These are phyloP conservation scores for Linnemannia elongata DNA, from an alignment of 192 early-diverging fungal genomes.

Conservation along the genomic window DNA sequence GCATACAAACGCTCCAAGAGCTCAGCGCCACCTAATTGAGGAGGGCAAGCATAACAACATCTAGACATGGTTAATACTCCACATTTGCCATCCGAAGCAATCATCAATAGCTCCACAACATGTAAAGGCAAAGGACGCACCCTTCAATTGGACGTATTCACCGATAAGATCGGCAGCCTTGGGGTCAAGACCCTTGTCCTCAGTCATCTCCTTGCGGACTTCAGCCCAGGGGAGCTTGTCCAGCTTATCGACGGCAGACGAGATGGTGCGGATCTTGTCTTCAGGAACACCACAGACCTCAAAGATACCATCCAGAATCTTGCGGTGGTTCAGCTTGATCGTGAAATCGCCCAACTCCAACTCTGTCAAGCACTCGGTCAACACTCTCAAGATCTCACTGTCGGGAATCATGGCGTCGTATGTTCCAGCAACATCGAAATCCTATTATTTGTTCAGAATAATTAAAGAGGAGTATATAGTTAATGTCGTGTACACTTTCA, in stretches of 20 bases:
- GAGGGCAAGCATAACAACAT: too few species aligned
- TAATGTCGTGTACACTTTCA: too few species aligned
- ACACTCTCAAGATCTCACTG: conserved; percentile 87
- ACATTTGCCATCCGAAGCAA: not conserved
- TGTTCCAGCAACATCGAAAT: conserved; percentile 96
- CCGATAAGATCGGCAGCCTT: conserved; percentile 93
- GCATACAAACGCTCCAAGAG: conserved; percentile 79
- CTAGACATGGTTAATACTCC: not conserved
- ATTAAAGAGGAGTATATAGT: too few species aligned
- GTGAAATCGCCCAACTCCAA: conserved; percentile 92
- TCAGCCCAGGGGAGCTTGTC: conserved; percentile 98
- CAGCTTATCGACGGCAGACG: conserved; percentile 98
- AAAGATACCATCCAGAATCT: conserved; percentile 98
- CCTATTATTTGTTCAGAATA: conserved; percentile 56
- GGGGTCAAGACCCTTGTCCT: conserved; percentile 89
- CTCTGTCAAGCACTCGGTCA: conserved; percentile 82
- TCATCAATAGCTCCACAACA: not conserved
- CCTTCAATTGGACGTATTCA: conserved; percentile 88
- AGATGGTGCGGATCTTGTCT: conserved; percentile 91
- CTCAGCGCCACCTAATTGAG: conserved; percentile 72
- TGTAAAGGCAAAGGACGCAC: conserved; percentile 22
- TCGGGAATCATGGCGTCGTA: conserved; percentile 99
- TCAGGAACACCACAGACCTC: conserved; percentile 94
- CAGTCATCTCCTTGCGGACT: conserved; percentile 93
- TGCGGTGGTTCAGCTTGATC: conserved; percentile 97